Percentiles rank a stretch among this genome's conserved stretches.
phyloP scores from a whole-genome alignment of 1,284 basidiomycete species.

The Ceratobasidium sp. region DNA sequence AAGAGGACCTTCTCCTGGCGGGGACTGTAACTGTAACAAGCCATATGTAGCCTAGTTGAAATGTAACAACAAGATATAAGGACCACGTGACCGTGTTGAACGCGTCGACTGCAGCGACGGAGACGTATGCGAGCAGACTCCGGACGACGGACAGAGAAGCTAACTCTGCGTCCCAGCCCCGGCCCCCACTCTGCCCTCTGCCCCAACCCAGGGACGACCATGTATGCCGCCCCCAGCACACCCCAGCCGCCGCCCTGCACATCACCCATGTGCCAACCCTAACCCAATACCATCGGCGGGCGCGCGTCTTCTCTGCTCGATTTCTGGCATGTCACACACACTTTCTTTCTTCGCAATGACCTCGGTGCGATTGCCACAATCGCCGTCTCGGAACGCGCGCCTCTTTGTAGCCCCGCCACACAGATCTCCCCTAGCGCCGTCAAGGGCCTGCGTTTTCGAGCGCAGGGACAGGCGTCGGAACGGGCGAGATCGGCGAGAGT shows the following conservation, averaged over 20 bases:
- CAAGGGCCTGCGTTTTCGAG: slow-evolving; percentile 34
- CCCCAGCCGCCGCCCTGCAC: slow-evolving; percentile 46
- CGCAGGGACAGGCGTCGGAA: slow-evolving; percentile 41
- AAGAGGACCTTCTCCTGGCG: slow-evolving; percentile 42
- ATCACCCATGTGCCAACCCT: slow-evolving; percentile 41
- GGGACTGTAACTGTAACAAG: slow-evolving; percentile 15
- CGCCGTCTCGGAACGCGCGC: slow-evolving; percentile 40
- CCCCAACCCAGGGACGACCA: slow-evolving; percentile 36
- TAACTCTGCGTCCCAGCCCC: background rate
- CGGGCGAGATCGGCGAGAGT: slow-evolving; percentile 25
- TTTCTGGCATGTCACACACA: slow-evolving; percentile 16
- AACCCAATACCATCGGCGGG: slow-evolving; percentile 39
- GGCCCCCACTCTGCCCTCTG: slow-evolving; percentile 34
- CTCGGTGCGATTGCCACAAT: slow-evolving; percentile 28
- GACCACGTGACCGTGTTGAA: slow-evolving; percentile 42
- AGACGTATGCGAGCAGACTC: slow-evolving; percentile 34
- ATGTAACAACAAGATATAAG: slow-evolving; percentile 20
- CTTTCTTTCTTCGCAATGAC: slow-evolving; percentile 31
- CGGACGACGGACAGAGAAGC: slow-evolving; percentile 34
- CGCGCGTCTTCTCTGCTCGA: slow-evolving; percentile 43
- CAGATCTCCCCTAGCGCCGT: slow-evolving; percentile 43
- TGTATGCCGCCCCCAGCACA: slow-evolving; percentile 26
- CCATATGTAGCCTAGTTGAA: slow-evolving; percentile 3
- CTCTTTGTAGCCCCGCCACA: slow-evolving; percentile 28
- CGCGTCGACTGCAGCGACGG: slow-evolving; percentile 34